Conservation (phyloP, 1,284 basidiomycete species). For the Ustilago trichophora region DNA sequence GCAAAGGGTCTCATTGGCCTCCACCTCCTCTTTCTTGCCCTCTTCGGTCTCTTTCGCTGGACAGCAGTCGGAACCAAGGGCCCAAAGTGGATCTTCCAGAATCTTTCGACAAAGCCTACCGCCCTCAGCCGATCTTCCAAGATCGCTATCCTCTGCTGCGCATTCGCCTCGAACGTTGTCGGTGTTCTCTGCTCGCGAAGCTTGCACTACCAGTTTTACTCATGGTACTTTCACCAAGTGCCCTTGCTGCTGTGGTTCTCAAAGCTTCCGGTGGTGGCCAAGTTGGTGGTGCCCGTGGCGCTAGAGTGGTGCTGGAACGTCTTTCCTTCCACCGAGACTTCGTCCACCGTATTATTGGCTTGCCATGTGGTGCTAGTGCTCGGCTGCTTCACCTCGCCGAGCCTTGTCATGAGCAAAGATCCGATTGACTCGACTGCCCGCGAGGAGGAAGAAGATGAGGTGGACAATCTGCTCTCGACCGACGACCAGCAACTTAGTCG, state of each 20-base stretch:
- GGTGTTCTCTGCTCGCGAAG: conserved; percentile 91
- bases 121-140: not conserved
- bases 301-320: conserved; percentile 59
- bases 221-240: conserved; percentile 95
- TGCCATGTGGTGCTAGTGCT: conserved; percentile 41
- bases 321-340: conserved; percentile 49
- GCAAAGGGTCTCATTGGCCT: conserved; percentile 75
- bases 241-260: conserved; percentile 80
- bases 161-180: conserved; percentile 87
- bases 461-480: conserved; percentile 16
- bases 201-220: conserved; percentile 97
- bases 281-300: conserved; percentile 21
- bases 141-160: conserved; percentile 17
- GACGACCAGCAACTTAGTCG: conserved; percentile 2
- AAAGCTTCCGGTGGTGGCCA: conserved; percentile 27
- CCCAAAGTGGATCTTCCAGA: conserved; percentile 69
- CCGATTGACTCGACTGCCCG: not conserved
- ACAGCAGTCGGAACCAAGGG: conserved; percentile 78
- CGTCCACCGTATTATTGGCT: conserved; percentile 40
- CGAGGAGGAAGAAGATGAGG: conserved; percentile 22
- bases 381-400: conserved; percentile 33
- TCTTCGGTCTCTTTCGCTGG: conserved; percentile 75
- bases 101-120: not conserved
- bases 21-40: conserved; percentile 74
- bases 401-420: not conserved